Evolutionary conservation across 371 early-diverging fungal genomes (phyloP), one percentile per base, ranked within the genome.

Genomic region (Mucor lusitanicus): DNA sequence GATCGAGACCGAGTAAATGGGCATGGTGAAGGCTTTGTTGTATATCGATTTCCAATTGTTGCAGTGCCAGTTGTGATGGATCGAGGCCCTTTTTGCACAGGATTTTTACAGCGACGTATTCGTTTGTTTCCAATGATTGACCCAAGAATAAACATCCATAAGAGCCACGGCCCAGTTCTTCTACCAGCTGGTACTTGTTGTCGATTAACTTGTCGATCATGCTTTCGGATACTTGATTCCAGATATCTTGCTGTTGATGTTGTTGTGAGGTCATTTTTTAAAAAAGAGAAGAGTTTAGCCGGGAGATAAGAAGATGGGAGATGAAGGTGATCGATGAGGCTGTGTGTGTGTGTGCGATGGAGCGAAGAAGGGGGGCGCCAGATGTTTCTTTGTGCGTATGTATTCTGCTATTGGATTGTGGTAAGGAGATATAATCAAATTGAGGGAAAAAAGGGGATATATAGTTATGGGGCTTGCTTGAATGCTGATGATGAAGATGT

Each of bases 31-130:
- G 81, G 6, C 75, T 68, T 28, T 85, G 82, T 64, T 94, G 89
- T 58, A 93, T 86, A 50, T 87, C 85, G 35, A 89, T 85, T 79
- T 95, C 96, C 69, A 88, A 78, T 35, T 84, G 87, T 68, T 92
- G 92, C 13, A 89, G 76, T 27, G 78, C 62, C 37, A 88, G 84
- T 69, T 90, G 90, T 1, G 78, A 48, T 12, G 76, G 71, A 56
- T 87, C 80, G 21, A 91, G 79, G n/a, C 87, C 88, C 8, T 64
- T 64, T 74, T 92, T 92, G 78, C 83, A 85, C 40, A 92, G 82
- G 17, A 86, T 81, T 70, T 92, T 92, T 71, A 92, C 82, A 59
- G 92, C 92, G 15, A 82, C 78, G 69, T 82, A 87, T 1, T n/a
- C 32, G 6, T 54, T 59, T 30, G 61, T 63, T 17, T 69, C 63